Conservation (phyloP, 345 rosid species). For the Dipteronia dyeriana region DNA sequence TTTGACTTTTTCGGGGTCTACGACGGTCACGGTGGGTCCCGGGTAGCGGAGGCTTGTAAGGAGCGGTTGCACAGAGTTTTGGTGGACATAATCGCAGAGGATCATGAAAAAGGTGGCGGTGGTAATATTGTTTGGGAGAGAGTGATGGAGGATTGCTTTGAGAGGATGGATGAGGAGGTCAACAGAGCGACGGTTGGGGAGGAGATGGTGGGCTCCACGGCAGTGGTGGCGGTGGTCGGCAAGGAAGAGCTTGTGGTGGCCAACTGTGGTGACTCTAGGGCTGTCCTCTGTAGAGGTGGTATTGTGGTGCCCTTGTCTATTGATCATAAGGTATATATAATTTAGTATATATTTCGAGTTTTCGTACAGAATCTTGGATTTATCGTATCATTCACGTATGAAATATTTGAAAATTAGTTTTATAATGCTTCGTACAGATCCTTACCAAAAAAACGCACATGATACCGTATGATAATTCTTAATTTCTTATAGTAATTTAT, state of each 20-base stretch:
- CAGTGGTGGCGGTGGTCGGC: slow-evolving; percentile 45
- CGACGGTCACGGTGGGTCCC: slow-evolving; percentile 72
- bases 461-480: no score
- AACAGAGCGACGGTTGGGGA: slow-evolving; percentile 17
- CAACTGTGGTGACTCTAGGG: slow-evolving; percentile 44
- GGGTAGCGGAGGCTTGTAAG: slow-evolving; percentile 61
- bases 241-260: slow-evolving; percentile 36
- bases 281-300: slow-evolving; percentile 35
- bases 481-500: no score
- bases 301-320: slow-evolving; percentile 30
- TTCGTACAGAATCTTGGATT: no score
- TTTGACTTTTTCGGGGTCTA: slow-evolving; percentile 64
- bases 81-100: slow-evolving; percentile 37
- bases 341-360: no score
- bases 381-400: no score
- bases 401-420: no score
- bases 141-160: slow-evolving; percentile 50
- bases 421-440: no score
- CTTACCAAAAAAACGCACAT: no score
- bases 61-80: slow-evolving; percentile 55
- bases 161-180: slow-evolving; percentile 53
- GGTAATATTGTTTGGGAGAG: slow-evolving; percentile 44
- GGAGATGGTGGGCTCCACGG: slow-evolving; percentile 43
- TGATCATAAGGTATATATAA: slow-evolving; percentile 39
- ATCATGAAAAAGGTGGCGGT: not conserved